Conservation (phyloP, 176 grass and related monocot genomes). For the Aegilops tauschii region DNA sequence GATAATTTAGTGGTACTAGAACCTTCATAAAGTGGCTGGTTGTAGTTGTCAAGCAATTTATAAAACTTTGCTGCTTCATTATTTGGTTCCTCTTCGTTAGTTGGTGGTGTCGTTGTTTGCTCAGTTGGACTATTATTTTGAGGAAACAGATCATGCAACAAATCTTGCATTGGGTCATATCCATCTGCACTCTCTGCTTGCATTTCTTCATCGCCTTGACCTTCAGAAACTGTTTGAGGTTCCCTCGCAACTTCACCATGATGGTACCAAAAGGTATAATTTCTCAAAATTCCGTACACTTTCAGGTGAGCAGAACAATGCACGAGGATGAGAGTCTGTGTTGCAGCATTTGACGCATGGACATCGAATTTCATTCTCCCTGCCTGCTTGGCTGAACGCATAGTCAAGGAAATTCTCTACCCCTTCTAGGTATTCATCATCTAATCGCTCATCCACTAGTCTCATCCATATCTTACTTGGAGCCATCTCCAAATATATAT, state of each 20-base stretch:
- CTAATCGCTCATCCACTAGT: not conserved
- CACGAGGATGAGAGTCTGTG: not conserved
- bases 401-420: constrained; percentile 9
- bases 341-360: constrained; percentile 4
- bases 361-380: not conserved
- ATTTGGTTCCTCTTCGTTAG: too few relatives aligned
- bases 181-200: too few relatives aligned
- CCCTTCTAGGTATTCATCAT: not conserved
- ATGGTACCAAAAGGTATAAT: constrained; percentile 26
- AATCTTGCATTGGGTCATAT: too few relatives aligned
- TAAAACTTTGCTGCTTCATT: too few relatives aligned
- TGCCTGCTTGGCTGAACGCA: not conserved
- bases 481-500: not conserved
- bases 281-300: not conserved
- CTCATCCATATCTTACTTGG: not conserved
- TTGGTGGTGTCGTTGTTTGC: too few relatives aligned
- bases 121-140: too few relatives aligned
- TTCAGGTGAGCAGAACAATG: not conserved
- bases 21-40: too few relatives aligned
- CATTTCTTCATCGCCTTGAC: too few relatives aligned
- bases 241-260: not conserved
- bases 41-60: too few relatives aligned
- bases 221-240: not conserved
- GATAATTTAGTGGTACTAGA: too few relatives aligned
- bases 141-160: too few relatives aligned